phyloP scores from a whole-genome alignment of 2,329 filamentous ascomycete species.

The Elsinoe batatas region DNA sequence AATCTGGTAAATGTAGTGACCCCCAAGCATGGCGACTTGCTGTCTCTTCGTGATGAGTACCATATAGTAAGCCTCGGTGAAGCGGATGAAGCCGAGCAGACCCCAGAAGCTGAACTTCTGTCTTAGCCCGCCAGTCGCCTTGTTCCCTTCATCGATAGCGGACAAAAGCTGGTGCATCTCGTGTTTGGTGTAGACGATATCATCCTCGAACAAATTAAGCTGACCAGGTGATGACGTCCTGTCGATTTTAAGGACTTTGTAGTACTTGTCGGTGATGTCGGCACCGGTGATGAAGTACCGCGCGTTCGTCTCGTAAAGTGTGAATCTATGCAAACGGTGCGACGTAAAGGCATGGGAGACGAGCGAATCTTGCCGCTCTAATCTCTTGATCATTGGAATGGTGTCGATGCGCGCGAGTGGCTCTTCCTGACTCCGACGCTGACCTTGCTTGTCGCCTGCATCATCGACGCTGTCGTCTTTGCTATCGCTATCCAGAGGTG shows the following conservation, averaged over 20 bases:
- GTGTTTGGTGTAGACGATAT: conserved; percentile 82
- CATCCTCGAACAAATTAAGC: conserved; percentile 81
- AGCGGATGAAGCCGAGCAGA: conserved; percentile 85
- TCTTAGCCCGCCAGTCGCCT: conserved; percentile 77
- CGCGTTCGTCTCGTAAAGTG: conserved; percentile 89
- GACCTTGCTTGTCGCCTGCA: neutral
- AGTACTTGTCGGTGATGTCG: conserved; percentile 79
- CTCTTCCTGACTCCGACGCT: neutral
- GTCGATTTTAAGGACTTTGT: conserved; percentile 90
- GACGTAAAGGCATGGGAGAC: conserved; percentile 11
- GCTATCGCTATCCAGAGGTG: neutral
- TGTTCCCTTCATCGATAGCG: conserved; percentile 91
- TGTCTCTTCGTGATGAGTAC: conserved; percentile 90
- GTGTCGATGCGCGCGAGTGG: neutral
- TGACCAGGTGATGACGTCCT: conserved; percentile 71
- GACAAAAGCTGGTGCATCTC: conserved; percentile 91
- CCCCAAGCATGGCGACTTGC: conserved; percentile 90
- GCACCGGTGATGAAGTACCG: conserved; percentile 91
- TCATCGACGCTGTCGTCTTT: neutral
- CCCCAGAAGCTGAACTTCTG: conserved; percentile 89
- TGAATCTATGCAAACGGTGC: conserved; percentile 79
- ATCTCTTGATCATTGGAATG: conserved; percentile 10
- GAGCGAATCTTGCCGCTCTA: conserved; percentile 7
- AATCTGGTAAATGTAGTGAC: conserved; percentile 91
- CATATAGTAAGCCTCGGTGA: conserved; percentile 97